phyloP scores from a whole-genome alignment of 495 filamentous ascomycete genomes.

The Lasiosphaeria miniovina region DNA sequence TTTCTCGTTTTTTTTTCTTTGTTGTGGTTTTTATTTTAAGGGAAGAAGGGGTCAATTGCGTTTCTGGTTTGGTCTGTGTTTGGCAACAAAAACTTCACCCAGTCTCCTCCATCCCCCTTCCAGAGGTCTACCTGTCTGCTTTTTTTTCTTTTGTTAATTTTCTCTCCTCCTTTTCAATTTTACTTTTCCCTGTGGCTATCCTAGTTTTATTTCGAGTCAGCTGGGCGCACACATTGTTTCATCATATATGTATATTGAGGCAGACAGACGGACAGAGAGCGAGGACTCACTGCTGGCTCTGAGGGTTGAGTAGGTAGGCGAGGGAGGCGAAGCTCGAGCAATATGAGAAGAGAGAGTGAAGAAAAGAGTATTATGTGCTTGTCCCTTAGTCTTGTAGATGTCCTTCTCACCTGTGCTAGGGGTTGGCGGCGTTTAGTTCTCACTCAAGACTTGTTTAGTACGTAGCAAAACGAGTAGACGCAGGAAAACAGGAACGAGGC shows the following conservation, averaged over 20 bases:
- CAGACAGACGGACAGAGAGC: constrained; percentile 41
- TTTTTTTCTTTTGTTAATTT: constrained; percentile 3
- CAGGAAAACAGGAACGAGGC: too few species aligned
- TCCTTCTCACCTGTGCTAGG: too few species aligned
- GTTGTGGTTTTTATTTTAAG: background rate
- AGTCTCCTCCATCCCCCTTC: background rate
- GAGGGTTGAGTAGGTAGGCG: constrained; percentile 14
- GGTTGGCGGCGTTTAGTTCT: too few species aligned
- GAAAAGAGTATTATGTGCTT: too few species aligned
- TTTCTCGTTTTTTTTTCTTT: constrained; percentile 6
- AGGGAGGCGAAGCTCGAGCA: background rate
- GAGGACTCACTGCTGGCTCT: constrained; percentile 38
- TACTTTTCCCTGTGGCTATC: constrained; percentile 31
- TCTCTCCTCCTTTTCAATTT: constrained; percentile 18
- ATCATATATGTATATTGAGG: constrained; percentile 50
- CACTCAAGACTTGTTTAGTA: too few species aligned
- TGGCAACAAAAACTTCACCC: background rate
- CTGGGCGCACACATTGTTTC: constrained; percentile 22
- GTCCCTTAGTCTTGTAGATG: too few species aligned
- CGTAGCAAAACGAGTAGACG: too few species aligned
- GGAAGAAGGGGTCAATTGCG: background rate
- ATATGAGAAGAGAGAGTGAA: too few species aligned
- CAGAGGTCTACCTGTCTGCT: background rate
- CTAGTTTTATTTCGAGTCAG: constrained; percentile 24
- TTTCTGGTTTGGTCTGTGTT: background rate